Evolutionary conservation across 768 basidiomycete species (phyloP).

Genomic region (Boletus reticuloceps): DNA sequence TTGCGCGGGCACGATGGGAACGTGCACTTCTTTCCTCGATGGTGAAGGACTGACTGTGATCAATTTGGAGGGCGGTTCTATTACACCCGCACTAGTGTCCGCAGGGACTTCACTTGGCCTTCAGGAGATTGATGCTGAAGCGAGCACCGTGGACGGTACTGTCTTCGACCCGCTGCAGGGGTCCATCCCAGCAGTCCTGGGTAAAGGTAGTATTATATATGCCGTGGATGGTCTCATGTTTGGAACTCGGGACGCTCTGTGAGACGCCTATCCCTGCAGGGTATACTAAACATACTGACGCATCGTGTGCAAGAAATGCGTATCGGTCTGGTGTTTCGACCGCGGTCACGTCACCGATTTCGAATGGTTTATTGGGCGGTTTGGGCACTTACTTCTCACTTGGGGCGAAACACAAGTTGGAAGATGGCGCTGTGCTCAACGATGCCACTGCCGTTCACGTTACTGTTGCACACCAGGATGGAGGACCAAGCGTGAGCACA

Average conservation of each 20-base stretch:
- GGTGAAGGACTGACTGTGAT: constrained; percentile 11
- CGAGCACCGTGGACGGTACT: constrained; percentile 63
- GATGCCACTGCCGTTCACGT: constrained; percentile 67
- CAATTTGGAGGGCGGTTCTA: constrained; percentile 63
- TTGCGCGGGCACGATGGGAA: constrained; percentile 37
- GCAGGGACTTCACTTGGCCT: constrained; percentile 66
- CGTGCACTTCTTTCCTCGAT: constrained; percentile 12
- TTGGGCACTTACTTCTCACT: constrained; percentile 61
- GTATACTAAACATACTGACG: constrained; percentile 2
- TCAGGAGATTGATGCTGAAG: constrained; percentile 63
- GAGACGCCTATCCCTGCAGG: constrained; percentile 12
- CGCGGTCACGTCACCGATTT: constrained; percentile 58
- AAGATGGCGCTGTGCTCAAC: constrained; percentile 61
- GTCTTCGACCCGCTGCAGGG: constrained; percentile 47
- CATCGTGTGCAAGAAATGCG: constrained; percentile 50
- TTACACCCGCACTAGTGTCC: constrained; percentile 60
- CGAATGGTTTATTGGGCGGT: constrained; percentile 57
- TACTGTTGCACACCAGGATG: constrained; percentile 30
- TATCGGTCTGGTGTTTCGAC: constrained; percentile 74
- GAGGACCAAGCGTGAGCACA: constrained; percentile 53
- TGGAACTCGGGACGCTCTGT: constrained; percentile 49
- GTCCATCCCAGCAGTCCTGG: constrained; percentile 33
- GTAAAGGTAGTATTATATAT: constrained; percentile 43
- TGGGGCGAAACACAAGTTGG: constrained; percentile 57
- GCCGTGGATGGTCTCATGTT: constrained; percentile 67